Evolutionary conservation across 23 red algal species (phyloP).

Genomic region (Cyanidiococcus yangmingshanensis): DNA sequence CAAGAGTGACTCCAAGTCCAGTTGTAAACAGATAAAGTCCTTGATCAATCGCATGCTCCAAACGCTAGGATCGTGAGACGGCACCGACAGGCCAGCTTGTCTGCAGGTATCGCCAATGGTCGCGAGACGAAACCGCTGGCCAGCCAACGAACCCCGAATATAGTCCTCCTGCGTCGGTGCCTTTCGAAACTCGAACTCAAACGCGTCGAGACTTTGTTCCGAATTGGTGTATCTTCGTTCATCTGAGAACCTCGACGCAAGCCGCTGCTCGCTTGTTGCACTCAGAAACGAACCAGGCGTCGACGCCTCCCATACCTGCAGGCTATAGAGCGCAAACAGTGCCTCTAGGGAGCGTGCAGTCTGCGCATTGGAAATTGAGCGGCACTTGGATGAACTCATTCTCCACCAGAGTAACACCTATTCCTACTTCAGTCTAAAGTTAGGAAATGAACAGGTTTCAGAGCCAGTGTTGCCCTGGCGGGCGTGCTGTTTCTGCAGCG

Average conservation of each 20-base stretch:
- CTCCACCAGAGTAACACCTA: no score
- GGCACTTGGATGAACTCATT: no score
- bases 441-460: no score
- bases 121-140: constrained; percentile 32
- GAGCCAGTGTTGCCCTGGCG: no score
- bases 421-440: no score
- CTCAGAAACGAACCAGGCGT: neutral
- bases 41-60: constrained; percentile 56
- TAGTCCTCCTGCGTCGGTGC: constrained; percentile 81
- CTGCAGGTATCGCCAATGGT: neutral
- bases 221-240: neutral
- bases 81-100: neutral
- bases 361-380: no score
- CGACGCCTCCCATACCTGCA: neutral
- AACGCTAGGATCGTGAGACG: neutral
- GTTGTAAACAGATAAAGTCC: constrained; percentile 64
- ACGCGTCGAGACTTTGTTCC: neutral
- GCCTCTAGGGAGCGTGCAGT: neutral
- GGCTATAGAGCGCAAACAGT: neutral
- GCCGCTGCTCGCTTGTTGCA: neutral
- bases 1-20: constrained; percentile 52
- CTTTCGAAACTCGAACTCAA: constrained; percentile 22
- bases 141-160: constrained; percentile 57
- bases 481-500: no score
- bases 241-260: no score